Base-by-base conservation (phyloP, 306 rosid genomes). In the Cercis canadensis region DNA sequence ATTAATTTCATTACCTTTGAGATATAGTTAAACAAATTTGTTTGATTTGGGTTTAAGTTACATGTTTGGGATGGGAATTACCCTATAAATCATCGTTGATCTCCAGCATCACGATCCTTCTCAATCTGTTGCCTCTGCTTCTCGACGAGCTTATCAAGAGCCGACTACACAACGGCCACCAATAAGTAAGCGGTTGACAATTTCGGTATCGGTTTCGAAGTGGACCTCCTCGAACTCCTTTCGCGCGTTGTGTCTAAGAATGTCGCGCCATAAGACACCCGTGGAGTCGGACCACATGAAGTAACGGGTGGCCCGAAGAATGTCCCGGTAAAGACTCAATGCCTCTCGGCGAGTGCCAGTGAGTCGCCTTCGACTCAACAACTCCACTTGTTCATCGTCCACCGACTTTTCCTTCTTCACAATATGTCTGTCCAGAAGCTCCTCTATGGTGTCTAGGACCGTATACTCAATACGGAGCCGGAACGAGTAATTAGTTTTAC, bases 181-280 rank as follows among this genome's bases (percentile, higher is more conserved):
- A 18, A 90, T 81, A 1, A 93, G 80, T 70, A 90, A 81, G 0
- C 93, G 84, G 54, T 93, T 88, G 5, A 92, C 88, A 31, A 88
- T 59, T 81, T 92, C 90, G 11, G 93, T 97, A 57, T 92, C 93
- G 12, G 87, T 61, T 63, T 93, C 97, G 41, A 82, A 90, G 4
- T 88, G 85, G 32, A 96, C 87, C 16, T 70, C 81, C 79, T 93
- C 97, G 58, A 94, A 94, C 76, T 90, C 97, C 74, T 72, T 88
- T 54, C 97, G 80, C 4, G 98, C 97, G 80, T 92, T 94, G 45
- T 84, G 83, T 54, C 94, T 83, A 0, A 90, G 90, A 4, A 94
- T 65, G 36, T 94, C 92, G 15, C 95, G 88, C 97, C 97, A 94
- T 0, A 85, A 15, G 36, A 78, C 37, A 64, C 96, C 89, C 4